These are phyloP conservation scores for Lipomyces yamanashiensis DNA, from an alignment of 805 yeast species.

Conservation along the genomic window DNA sequence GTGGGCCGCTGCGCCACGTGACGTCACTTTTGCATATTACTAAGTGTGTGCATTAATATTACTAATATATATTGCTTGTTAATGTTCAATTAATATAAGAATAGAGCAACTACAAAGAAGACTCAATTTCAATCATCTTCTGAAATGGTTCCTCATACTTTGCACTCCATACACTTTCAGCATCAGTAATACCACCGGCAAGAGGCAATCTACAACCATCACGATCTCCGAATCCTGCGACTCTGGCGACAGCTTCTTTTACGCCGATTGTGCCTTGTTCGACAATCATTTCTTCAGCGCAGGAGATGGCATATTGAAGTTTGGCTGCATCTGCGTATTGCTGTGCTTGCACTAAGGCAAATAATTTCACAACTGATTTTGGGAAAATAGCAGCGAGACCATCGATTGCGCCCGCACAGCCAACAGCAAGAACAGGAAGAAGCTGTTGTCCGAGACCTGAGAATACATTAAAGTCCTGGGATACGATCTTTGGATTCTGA, in stretches of 20 bases:
- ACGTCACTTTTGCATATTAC: background rate
- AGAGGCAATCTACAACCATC: conserved; percentile 55
- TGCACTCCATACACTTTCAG: conserved; percentile 14
- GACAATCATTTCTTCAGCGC: conserved; percentile 54
- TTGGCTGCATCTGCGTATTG: conserved; percentile 44
- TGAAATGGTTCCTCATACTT: conserved; percentile 16
- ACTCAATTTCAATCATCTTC: conserved; percentile 14
- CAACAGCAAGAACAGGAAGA: conserved; percentile 53
- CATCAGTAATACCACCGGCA: conserved; percentile 32
- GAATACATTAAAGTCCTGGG: conserved; percentile 51
- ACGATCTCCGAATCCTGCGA: conserved; percentile 52
- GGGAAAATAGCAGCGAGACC: conserved; percentile 61
- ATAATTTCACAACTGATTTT: conserved; percentile 52
- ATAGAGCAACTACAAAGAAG: conserved; percentile 4
- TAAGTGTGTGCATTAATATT: background rate
- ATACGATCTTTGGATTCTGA: conserved; percentile 47
- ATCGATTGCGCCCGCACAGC: conserved; percentile 57
- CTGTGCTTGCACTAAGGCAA: conserved; percentile 47
- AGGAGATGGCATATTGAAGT: conserved; percentile 51
- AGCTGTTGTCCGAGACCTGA: conserved; percentile 60
- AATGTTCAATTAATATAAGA: too few relatives aligned
- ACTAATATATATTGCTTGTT: too few relatives aligned
- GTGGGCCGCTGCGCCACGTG: conserved; percentile 11
- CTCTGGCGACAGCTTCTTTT: conserved; percentile 49
- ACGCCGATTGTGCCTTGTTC: conserved; percentile 54